Percentiles rank a stretch among this genome's conserved stretches.
These are phyloP conservation scores for Lithocarpus polystachyus DNA, from an alignment of 306 rosid genomes.

Conservation along the genomic window DNA sequence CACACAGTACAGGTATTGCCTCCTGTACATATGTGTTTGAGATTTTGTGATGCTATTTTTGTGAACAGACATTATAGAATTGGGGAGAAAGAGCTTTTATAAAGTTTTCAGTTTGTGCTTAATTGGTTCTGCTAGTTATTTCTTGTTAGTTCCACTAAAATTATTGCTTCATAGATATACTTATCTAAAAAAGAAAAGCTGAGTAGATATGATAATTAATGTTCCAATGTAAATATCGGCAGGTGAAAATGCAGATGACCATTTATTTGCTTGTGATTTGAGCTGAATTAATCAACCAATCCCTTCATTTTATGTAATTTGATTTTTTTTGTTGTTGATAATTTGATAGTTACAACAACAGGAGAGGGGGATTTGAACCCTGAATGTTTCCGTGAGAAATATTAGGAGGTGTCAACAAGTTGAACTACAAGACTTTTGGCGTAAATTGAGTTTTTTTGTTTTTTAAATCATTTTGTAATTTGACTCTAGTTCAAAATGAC, in stretches of 20 bases:
- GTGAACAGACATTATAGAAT: not conserved
- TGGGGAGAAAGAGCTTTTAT: not conserved
- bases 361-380: too few relatives aligned
- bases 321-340: not conserved
- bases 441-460: too few relatives aligned
- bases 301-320: not conserved
- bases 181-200: too few relatives aligned
- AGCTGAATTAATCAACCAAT: slow-evolving; percentile 1
- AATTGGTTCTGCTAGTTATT: not conserved
- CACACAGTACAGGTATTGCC: slow-evolving; percentile 47
- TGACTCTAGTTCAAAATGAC: not conserved
- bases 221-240: not conserved
- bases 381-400: too few relatives aligned
- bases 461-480: not conserved
- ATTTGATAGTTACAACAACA: too few relatives aligned
- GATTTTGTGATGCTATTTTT: not conserved
- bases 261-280: slow-evolving; percentile 1
- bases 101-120: not conserved
- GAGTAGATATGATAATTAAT: not conserved
- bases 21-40: not conserved
- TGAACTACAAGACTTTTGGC: too few relatives aligned
- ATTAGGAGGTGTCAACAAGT: too few relatives aligned
- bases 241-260: not conserved
- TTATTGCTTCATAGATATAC: too few relatives aligned
- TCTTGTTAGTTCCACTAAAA: not conserved